These are phyloP conservation scores for Ustilago vetiveriae DNA, from an alignment of 1,284 basidiomycete genomes.

Conservation along the genomic window DNA sequence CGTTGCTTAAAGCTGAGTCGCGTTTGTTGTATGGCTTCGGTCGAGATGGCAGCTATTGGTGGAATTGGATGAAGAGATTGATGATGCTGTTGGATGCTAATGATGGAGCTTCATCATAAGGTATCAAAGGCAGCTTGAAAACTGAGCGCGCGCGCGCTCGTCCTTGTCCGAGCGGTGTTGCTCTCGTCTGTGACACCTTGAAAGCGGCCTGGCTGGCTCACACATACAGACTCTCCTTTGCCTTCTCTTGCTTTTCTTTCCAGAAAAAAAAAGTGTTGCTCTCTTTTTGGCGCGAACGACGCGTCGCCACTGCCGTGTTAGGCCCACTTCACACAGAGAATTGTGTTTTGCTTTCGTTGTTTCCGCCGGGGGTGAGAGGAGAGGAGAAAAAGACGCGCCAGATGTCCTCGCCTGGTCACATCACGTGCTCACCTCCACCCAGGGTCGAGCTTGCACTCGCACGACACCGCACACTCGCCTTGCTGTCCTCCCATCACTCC, in stretches of 20 bases:
- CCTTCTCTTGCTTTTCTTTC: background rate
- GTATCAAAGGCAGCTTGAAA: background rate
- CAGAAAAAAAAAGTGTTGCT: conserved; percentile 4
- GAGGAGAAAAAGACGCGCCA: conserved; percentile 10
- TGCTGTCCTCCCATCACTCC: background rate
- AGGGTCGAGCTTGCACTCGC: conserved; percentile 4
- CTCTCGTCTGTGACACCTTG: no score
- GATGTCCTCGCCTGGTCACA: background rate
- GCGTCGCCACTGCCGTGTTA: conserved; percentile 5
- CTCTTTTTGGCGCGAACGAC: conserved; percentile 1
- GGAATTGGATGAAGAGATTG: no score
- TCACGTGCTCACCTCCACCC: conserved; percentile 37
- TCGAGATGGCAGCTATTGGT: no score
- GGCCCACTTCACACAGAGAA: no score
- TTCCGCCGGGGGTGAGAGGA: background rate
- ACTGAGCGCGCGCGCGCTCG: background rate
- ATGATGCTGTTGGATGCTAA: no score
- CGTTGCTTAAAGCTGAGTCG: background rate
- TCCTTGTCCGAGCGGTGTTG: conserved; percentile 4
- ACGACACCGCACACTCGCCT: conserved; percentile 8
- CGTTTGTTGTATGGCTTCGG: background rate
- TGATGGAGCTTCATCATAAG: no score
- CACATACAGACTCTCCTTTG: background rate
- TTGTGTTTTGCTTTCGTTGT: conserved; percentile 4
- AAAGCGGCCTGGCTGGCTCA: no score